A percentile compares a stretch with the other conserved stretches of the same genome.
These are phyloP conservation scores for Boletellus dicymbophilus DNA, from an alignment of 1,284 basidiomycete species.

Conservation along the genomic window DNA sequence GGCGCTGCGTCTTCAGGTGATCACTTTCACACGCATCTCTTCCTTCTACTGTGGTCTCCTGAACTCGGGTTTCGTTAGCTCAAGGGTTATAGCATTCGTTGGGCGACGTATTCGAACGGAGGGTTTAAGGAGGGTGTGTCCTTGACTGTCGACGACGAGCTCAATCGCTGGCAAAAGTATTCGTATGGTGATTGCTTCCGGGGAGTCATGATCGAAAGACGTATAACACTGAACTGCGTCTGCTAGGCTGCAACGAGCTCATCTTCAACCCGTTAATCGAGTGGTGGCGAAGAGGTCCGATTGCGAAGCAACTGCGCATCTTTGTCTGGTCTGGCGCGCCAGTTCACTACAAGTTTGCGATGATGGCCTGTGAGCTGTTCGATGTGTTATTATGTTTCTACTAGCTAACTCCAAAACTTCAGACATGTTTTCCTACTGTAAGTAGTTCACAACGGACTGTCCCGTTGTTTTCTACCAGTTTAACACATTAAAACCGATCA, in stretches of 20 bases:
- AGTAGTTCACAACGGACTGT: conserved; percentile 15
- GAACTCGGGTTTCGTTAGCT: conserved; percentile 33
- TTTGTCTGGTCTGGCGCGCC: conserved; percentile 83
- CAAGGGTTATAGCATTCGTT: conserved; percentile 66
- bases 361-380: conserved; percentile 68
- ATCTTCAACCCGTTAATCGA: conserved; percentile 76
- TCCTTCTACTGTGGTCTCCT: background rate
- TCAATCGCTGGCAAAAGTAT: conserved; percentile 89
- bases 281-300: conserved; percentile 75
- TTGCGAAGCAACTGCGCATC: conserved; percentile 72
- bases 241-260: conserved; percentile 63
- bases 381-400: conserved; percentile 20
- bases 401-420: conserved; percentile 16
- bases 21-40: background rate
- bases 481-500: conserved; percentile 27
- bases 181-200: conserved; percentile 61
- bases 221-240: conserved; percentile 14
- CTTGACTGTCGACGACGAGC: conserved; percentile 77
- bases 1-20: conserved; percentile 62
- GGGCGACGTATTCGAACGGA: conserved; percentile 82
- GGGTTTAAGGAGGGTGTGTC: conserved; percentile 89
- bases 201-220: too few species aligned
- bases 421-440: conserved; percentile 88
- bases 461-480: background rate
- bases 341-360: conserved; percentile 80